phyloP scores from a whole-genome alignment of 2,329 filamentous ascomycete genomes.

The Aspergillus sp. region DNA sequence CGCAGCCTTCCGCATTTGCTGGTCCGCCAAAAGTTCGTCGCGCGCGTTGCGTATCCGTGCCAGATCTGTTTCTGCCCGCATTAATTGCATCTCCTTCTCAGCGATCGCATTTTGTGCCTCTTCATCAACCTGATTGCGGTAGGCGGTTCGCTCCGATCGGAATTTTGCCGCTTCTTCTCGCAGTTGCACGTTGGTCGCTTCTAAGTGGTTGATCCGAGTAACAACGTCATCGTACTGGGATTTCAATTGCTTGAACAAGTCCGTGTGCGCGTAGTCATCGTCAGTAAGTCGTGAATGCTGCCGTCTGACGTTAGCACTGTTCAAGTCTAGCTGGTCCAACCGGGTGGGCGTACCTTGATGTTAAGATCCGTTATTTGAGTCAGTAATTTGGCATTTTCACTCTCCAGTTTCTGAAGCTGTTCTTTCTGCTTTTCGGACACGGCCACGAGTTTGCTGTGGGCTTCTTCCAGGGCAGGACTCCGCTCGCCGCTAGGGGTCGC shows the following conservation, averaged over 20 bases:
- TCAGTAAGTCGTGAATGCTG: slow-evolving; percentile 74
- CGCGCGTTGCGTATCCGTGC: slow-evolving; percentile 79
- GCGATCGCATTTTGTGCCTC: slow-evolving; percentile 72
- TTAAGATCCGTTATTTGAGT: slow-evolving; percentile 78
- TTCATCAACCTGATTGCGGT: slow-evolving; percentile 76
- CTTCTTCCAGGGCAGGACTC: slow-evolving; percentile 70
- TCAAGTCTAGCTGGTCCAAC: background rate
- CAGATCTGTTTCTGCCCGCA: slow-evolving; percentile 79
- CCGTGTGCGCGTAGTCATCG: slow-evolving; percentile 90
- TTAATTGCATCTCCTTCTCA: slow-evolving; percentile 80
- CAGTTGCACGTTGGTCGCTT: slow-evolving; percentile 82
- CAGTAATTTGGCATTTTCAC: slow-evolving; percentile 72
- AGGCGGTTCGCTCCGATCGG: slow-evolving; percentile 80
- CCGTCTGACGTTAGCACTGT: slow-evolving; percentile 9
- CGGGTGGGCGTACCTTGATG: slow-evolving; percentile 49
- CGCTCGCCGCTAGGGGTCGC: slow-evolving; percentile 53
- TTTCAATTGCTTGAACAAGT: slow-evolving; percentile 90
- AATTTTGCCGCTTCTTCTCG: slow-evolving; percentile 82
- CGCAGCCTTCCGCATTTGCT: slow-evolving; percentile 74
- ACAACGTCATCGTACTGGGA: slow-evolving; percentile 90
- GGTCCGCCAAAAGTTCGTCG: slow-evolving; percentile 83
- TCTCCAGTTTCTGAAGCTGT: slow-evolving; percentile 76
- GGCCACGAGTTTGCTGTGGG: slow-evolving; percentile 76
- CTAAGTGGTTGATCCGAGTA: slow-evolving; percentile 85
- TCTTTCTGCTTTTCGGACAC: slow-evolving; percentile 81